Base-by-base conservation (phyloP, 352 stramenopile genomes). In the Peronospora belbahrii region DNA sequence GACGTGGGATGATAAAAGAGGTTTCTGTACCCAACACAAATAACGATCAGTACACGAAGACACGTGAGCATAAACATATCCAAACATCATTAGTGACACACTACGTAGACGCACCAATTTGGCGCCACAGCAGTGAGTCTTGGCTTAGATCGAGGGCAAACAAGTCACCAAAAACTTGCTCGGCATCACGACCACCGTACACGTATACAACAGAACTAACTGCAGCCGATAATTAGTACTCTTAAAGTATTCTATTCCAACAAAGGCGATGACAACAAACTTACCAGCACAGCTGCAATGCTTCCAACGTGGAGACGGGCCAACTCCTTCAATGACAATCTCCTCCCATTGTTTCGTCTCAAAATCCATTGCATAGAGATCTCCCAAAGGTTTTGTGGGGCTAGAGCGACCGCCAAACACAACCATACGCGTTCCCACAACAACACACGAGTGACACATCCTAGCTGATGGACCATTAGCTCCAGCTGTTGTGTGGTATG, bases 401-500 rank as follows among this genome's bases (percentile, higher is more conserved):
- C 80, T 81, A 13, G 67, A 70, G 13, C 83, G 83, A 27, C 83
- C 83, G 36, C 83, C 83, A 66, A 94, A 92, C 3, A 94, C 54
- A 27, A 92, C 20, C 80, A 94, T 88, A 2, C 61, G 52, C 34
- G 60, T 64, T 34, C 43, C 49, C 2, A 78, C 48, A 11, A 84
- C 49, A 20, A 75, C 67, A 11, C 75, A 72, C 13, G 78, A 83
- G 53, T 93, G 81, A 28, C 90, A 70, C 78, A 90, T 93, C 9
- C 81, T 59, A 7, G 78, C 46, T 4, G 52, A 67, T n/a, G 70
- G 71, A 7, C 57, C 50, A 61, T 40, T 19, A 9, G 14, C 31
- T 9, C 48, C 38, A 1, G 52, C 37, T 3, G 38, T 11, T 3
- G 50, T 39, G 14, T 66, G 47, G 31, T 65, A 67, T 10, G 57